These are phyloP conservation scores for Nakaseomyces nivariensis DNA, from an alignment of 1,139 yeast species.

Conservation along the genomic window DNA sequence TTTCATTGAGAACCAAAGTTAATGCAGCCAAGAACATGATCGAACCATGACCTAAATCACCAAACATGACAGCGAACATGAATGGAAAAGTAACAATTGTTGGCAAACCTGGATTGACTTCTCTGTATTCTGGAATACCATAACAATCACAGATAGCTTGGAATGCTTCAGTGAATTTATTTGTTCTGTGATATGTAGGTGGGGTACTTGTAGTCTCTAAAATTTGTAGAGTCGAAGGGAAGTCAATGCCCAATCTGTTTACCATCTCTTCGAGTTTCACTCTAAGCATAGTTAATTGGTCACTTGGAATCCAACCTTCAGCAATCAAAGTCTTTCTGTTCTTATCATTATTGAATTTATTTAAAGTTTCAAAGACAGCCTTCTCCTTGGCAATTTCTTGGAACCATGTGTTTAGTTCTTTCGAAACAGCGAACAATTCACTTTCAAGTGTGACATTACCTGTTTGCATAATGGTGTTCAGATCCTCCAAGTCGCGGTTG, in stretches of 20 bases:
- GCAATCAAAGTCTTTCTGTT: slow-evolving; percentile 83
- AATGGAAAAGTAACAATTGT: slow-evolving; percentile 94
- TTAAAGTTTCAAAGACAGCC: slow-evolving; percentile 63
- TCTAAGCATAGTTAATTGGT: slow-evolving; percentile 41
- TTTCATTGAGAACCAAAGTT: slow-evolving; percentile 60
- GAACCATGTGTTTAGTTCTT: slow-evolving; percentile 60
- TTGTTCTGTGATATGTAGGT: slow-evolving; percentile 86
- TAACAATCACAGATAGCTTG: slow-evolving; percentile 92
- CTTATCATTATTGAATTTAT: slow-evolving; percentile 74
- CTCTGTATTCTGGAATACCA: slow-evolving; percentile 89
- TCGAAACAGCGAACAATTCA: slow-evolving; percentile 68
- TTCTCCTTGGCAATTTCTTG: slow-evolving; percentile 62
- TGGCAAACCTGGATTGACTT: slow-evolving; percentile 92
- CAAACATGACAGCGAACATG: slow-evolving; percentile 99
- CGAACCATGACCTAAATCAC: slow-evolving; percentile 94
- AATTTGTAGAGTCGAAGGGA: slow-evolving; percentile 70
- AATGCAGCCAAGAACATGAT: slow-evolving; percentile 66
- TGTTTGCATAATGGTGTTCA: slow-evolving; percentile 59
- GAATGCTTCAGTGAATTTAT: slow-evolving; percentile 85
- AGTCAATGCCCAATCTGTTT: slow-evolving; percentile 36
- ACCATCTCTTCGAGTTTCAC: slow-evolving; percentile 51
- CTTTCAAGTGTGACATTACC: slow-evolving; percentile 62
- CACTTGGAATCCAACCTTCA: slow-evolving; percentile 91
- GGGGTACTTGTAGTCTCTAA: slow-evolving; percentile 76
- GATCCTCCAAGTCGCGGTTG: slow-evolving; percentile 49